Base-by-base conservation (phyloP, 1,284 basidiomycete genomes). In the Trichosporon inkin region DNA sequence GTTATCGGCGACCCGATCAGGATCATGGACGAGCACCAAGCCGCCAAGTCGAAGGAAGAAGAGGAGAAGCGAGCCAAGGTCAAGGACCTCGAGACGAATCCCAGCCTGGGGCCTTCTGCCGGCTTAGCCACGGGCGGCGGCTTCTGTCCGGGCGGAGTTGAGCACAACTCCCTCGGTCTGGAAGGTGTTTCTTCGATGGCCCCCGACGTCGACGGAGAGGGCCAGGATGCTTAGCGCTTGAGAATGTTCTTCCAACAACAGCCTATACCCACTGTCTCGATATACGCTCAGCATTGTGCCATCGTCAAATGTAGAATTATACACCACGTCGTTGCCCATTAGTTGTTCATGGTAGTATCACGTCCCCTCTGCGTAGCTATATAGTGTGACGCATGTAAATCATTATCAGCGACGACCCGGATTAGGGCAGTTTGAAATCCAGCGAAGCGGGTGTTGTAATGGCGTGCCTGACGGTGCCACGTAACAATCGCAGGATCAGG, bases 171-270 rank as follows among this genome's bases (percentile, higher is more conserved):
- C 35, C 57, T 68, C n/a, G 67, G 67, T 1, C 56, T 68, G 10
- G 59, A 66, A 37, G 62, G 62, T 40, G 52, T 65, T 24, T 55
- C 53, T 3, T 47, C 44, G 10, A 67, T 67, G 66, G 67, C 65
- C 24, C 67, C 67, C 10, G 67, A 68, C 37, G 63, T 65, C 13
- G 67, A 68, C 36, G 58, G 51, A 13, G 64, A 60, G 40, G 28
- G 58, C 47, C 57, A 58, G 32, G 61, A 62, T 36, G 54, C 57
- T n/a, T 62, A 44, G 49, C n/a, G 22, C 8, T 32, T n/a, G 49
- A 40, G 37, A 41, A 24, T 39, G 19, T 16, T 32, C 32, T n/a
- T 39, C 40, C 52, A n/a, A n/a, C n/a, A n/a, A n/a, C 37, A 53
- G 28, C 38, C 20, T 53, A 28, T 53, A 39, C 44, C 44, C 44